Evolutionary conservation across 805 yeast species (phyloP).

Genomic region (Metschnikowia borealis): DNA sequence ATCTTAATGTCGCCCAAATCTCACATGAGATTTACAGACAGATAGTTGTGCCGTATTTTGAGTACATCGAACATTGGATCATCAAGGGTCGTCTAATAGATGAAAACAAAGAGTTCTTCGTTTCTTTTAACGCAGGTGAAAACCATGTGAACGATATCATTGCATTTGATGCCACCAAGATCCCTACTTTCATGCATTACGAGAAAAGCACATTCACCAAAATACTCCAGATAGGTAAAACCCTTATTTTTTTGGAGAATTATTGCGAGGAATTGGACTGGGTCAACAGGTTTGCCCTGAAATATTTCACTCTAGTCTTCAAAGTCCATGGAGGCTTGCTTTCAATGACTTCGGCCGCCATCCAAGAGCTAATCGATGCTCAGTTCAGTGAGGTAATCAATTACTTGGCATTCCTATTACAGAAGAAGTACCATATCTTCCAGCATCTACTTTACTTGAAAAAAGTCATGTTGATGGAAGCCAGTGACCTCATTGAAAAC

Average conservation of each 20-base stretch:
- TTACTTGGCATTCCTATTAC: conserved; percentile 48
- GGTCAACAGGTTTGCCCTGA: conserved; percentile 44
- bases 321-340: conserved; percentile 31
- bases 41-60: conserved; percentile 56
- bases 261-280: conserved; percentile 68
- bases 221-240: conserved; percentile 68
- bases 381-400: conserved; percentile 53
- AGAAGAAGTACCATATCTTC: conserved; percentile 43
- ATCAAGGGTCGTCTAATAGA: conserved; percentile 58
- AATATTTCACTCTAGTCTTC: conserved; percentile 30
- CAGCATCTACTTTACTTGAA: conserved; percentile 60
- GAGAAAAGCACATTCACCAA: conserved; percentile 35
- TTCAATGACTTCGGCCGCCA: conserved; percentile 30
- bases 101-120: conserved; percentile 61
- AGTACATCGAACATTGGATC: conserved; percentile 63
- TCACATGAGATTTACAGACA: conserved; percentile 43
- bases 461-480: conserved; percentile 63
- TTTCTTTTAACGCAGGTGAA: conserved; percentile 27
- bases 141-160: conserved; percentile 34
- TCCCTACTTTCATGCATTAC: conserved; percentile 44
- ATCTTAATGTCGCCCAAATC: conserved; percentile 43
- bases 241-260: conserved; percentile 57
- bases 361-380: conserved; percentile 31
- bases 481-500: conserved; percentile 77
- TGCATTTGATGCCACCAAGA: conserved; percentile 26